These are phyloP conservation scores for Puccinia horiana DNA, from an alignment of 1,284 basidiomycete genomes.

Conservation along the genomic window DNA sequence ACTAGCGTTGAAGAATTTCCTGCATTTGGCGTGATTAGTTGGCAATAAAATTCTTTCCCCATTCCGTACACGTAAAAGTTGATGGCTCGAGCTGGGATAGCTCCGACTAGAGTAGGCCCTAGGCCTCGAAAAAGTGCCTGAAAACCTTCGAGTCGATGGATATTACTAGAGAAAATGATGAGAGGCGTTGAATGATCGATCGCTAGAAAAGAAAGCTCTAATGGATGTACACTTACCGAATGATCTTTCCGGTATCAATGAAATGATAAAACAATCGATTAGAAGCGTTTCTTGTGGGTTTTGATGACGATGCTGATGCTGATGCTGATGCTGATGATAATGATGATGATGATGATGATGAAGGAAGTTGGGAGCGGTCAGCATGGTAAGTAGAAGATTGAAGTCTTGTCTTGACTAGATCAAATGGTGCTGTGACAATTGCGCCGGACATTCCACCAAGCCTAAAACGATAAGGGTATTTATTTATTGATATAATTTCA, in stretches of 20 bases:
- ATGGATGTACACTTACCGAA: constrained; percentile 66
- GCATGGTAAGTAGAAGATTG: constrained; percentile 66
- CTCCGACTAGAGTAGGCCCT: constrained; percentile 90
- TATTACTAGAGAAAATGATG: constrained; percentile 66
- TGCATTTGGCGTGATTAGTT: constrained; percentile 72
- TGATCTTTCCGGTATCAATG: constrained; percentile 86
- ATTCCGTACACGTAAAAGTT: constrained; percentile 99
- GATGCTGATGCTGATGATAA: background rate
- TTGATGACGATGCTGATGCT: background rate
- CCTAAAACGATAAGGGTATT: constrained; percentile 61
- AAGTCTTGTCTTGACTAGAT: constrained; percentile 95
- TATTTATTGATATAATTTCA: constrained; percentile 13
- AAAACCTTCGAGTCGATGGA: constrained; percentile 84
- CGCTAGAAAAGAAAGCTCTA: background rate
- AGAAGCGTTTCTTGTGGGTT: background rate
- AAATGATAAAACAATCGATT: constrained; percentile 80
- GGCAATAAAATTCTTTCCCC: constrained; percentile 77
- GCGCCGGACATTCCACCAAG: constrained; percentile 97
- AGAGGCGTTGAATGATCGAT: background rate
- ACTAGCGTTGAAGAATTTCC: constrained; percentile 69
- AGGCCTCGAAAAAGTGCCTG: constrained; percentile 91
- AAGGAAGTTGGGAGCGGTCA: constrained; percentile 67
- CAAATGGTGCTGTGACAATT: constrained; percentile 92
- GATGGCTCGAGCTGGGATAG: constrained; percentile 82
- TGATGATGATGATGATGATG: constrained; percentile 20